Base-by-base conservation (phyloP, 2,329 filamentous ascomycete species). In the Fusarium poae region DNA sequence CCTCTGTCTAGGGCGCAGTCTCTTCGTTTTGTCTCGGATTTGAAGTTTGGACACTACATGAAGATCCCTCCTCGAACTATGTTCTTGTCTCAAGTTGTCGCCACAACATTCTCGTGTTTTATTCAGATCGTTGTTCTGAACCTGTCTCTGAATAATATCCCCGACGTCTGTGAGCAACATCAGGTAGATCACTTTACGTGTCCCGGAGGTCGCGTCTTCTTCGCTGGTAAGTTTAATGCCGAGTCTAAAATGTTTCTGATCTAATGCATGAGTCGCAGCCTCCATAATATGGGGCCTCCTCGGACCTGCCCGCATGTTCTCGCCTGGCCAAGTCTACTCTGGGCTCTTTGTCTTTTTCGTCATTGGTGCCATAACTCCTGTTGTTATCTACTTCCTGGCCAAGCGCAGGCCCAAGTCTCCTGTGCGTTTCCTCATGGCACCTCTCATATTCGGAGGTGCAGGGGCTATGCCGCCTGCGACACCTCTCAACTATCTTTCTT, bases 41-140 rank as follows among this genome's bases (percentile, higher is more conserved):
- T 92, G 66, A 92, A 92, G 74, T 88, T 91, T 44, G 90, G 88
- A 7, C 90, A 92, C 74, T 92, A 92, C 80, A 92, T 92, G 89
- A 89, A 89, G 77, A 87, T 88, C 12, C 89, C 89, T 0, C 89
- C 88, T 16, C 82, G 88, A 20, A 89, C 87, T 18, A 89, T 91
- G 81, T 92, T 92, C 78, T 83, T 86, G 78, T 83, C 84, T 6
- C 89, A 92, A 75, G 84, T 91, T 6, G 84, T 89, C 3, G 89
- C 89, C 10, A 90, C 89, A 0, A 86, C 90, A 0, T 84, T 90
- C 73, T 89, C 88, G 1, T 90, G 87, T 77, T 84, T 91, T 65
- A 85, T 91, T 39, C 89, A 92, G 75, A 84, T 92, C 57, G 77
- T 83, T 5, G 88, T 91, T 5, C 82, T 91, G 65, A 90, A 91